These are phyloP conservation scores for Thelephora ganbajun DNA, from an alignment of 768 basidiomycete genomes.

Conservation along the genomic window DNA sequence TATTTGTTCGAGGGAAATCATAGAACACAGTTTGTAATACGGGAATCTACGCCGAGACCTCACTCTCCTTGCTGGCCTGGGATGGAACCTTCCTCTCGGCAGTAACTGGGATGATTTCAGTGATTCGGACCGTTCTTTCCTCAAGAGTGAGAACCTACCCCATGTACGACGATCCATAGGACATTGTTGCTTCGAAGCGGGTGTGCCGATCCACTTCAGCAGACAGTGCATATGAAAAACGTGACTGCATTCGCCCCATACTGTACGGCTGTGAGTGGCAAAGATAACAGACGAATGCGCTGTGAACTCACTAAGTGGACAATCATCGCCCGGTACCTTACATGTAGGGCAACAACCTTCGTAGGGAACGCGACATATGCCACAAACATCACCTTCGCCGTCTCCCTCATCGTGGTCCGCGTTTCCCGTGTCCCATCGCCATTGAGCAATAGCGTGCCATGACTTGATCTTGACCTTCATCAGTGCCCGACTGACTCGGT, in stretches of 20 bases:
- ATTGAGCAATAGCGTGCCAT: conserved; percentile 82
- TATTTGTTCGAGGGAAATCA: not conserved
- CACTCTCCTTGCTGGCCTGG: not conserved
- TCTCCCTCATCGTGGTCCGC: conserved; percentile 37
- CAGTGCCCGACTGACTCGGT: too few species aligned
- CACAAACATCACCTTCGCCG: conserved; percentile 58
- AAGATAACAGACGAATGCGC: conserved; percentile 2
- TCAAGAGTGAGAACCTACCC: conserved; percentile 39
- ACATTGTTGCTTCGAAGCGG: conserved; percentile 86
- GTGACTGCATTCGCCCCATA: conserved; percentile 96
- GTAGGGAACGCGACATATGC: conserved; percentile 83
- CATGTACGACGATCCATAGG: conserved; percentile 95
- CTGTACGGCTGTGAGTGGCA: conserved; percentile 25
- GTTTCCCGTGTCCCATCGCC: conserved; percentile 63
- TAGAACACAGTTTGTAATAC: not conserved
- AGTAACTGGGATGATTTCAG: conserved; percentile 23
- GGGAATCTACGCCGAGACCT: not conserved
- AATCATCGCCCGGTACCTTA: conserved; percentile 94
- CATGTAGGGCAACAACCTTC: conserved; percentile 94
- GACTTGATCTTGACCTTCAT: conserved; percentile 80
- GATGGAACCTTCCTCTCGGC: conserved; percentile 33
- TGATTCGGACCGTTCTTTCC: not conserved
- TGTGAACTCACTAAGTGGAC: conserved; percentile 62
- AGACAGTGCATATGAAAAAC: conserved; percentile 99
- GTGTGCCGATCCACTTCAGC: conserved; percentile 87